A percentile compares a stretch with the other conserved stretches of the same genome.
phyloP scores from a whole-genome alignment of 495 filamentous ascomycete genomes.

The Clavariopsis aquatica region DNA sequence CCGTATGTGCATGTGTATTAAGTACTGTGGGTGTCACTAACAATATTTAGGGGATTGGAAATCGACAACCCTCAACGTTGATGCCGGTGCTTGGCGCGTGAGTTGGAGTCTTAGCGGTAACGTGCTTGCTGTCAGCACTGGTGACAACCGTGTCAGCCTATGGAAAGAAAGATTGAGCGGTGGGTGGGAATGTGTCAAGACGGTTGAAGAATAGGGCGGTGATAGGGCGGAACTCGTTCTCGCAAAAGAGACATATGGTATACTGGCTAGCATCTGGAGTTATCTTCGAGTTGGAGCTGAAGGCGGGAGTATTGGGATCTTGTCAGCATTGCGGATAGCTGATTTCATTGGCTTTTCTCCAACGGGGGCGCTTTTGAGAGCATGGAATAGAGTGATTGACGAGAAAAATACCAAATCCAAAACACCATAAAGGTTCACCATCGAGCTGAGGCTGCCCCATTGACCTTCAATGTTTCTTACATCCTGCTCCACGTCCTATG shows the following conservation, averaged over 20 bases:
- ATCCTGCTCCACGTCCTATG: too few relatives aligned
- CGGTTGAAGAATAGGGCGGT: constrained; percentile 79
- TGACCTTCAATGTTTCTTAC: background rate
- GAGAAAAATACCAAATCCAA: background rate
- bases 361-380: background rate
- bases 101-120: constrained; percentile 99
- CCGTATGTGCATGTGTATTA: constrained; percentile 16
- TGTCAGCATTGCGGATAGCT: background rate
- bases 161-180: constrained; percentile 83
- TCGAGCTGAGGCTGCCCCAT: background rate
- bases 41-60: constrained; percentile 66
- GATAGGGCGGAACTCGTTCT: background rate
- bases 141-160: constrained; percentile 93
- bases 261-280: background rate
- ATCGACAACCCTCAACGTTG: constrained; percentile 80
- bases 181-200: constrained; percentile 92
- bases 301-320: background rate
- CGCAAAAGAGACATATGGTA: background rate
- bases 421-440: background rate
- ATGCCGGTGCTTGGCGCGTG: constrained; percentile 88
- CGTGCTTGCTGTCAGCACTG: constrained; percentile 86
- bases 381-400: background rate
- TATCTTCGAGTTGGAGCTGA: background rate
- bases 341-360: background rate
- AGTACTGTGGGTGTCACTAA: background rate